phyloP scores from a whole-genome alignment of 352 stramenopile species.

The Globisporangium lucens region DNA sequence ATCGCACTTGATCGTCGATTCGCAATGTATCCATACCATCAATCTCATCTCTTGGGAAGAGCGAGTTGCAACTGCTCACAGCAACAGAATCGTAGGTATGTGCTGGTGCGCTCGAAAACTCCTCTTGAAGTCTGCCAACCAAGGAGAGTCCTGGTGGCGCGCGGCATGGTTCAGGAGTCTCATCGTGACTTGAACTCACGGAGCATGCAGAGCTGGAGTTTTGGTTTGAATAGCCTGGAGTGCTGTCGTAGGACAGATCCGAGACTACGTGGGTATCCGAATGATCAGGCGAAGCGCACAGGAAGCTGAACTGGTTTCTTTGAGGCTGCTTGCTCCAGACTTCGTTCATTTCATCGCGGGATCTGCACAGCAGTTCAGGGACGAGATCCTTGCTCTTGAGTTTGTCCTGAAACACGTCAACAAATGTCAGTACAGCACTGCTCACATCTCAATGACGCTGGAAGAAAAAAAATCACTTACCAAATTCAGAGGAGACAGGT shows the following conservation, averaged over 20 bases:
- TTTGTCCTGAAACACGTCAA: slow-evolving; percentile 6
- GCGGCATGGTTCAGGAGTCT: slow-evolving; percentile 20
- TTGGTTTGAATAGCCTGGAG: slow-evolving; percentile 19
- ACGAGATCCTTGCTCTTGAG: slow-evolving; percentile 4
- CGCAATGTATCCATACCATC: slow-evolving; percentile 10
- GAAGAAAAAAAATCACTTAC: slow-evolving; percentile 18
- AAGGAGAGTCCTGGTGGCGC: slow-evolving; percentile 47
- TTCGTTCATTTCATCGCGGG: slow-evolving; percentile 7
- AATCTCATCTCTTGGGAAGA: slow-evolving; percentile 8
- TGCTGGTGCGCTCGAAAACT: slow-evolving; percentile 71
- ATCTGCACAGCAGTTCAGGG: not conserved
- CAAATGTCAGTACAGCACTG: slow-evolving; percentile 8
- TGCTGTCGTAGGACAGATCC: slow-evolving; percentile 23
- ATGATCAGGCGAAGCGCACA: slow-evolving; percentile 30
- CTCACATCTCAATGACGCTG: not conserved
- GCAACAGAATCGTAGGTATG: slow-evolving; percentile 40
- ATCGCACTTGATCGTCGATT: slow-evolving; percentile 7
- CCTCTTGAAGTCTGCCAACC: slow-evolving; percentile 77
- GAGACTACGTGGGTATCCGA: slow-evolving; percentile 20
- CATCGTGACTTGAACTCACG: slow-evolving; percentile 22
- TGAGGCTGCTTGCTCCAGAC: slow-evolving; percentile 14
- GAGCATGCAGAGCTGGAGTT: slow-evolving; percentile 20
- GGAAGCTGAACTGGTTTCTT: slow-evolving; percentile 5
- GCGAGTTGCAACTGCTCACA: not conserved
- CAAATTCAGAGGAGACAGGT: slow-evolving; percentile 19